phyloP scores from a whole-genome alignment of 2,329 filamentous ascomycete genomes.

The Neonectria ditissima region DNA sequence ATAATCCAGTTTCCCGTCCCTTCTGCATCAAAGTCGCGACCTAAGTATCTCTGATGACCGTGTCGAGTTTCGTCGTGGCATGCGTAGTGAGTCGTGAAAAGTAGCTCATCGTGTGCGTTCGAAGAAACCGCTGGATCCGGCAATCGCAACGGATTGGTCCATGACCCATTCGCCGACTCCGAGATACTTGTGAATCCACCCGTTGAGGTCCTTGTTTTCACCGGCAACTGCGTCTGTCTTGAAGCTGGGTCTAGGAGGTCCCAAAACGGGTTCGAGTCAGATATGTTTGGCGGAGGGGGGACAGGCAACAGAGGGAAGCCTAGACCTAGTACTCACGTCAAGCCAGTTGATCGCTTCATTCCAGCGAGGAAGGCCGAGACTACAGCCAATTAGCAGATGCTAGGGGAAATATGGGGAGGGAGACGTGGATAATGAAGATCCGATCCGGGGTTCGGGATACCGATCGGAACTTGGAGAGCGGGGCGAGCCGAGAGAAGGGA shows the following conservation, averaged over 20 bases:
- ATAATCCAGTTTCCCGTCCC: slow-evolving; percentile 10
- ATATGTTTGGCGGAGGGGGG: slow-evolving; percentile 9
- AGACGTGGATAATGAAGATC: not conserved
- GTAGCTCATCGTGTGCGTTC: slow-evolving; percentile 80
- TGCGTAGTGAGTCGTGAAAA: not conserved
- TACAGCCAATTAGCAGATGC: slow-evolving; percentile 51
- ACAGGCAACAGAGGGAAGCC: not conserved
- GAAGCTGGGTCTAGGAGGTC: slow-evolving; percentile 75
- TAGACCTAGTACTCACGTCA: slow-evolving; percentile 80
- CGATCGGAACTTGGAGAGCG: slow-evolving; percentile 8
- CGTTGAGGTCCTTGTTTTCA: slow-evolving; percentile 84
- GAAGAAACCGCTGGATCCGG: slow-evolving; percentile 89
- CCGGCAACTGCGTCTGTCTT: slow-evolving; percentile 84
- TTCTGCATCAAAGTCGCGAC: slow-evolving; percentile 9
- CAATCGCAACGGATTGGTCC: slow-evolving; percentile 94
- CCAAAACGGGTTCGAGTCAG: slow-evolving; percentile 50
- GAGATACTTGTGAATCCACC: slow-evolving; percentile 94
- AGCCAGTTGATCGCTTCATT: slow-evolving; percentile 95
- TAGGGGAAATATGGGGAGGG: too few relatives aligned
- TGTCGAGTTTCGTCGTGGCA: not conserved
- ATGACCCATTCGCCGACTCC: slow-evolving; percentile 97
- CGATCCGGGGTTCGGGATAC: not conserved
- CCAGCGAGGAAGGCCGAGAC: slow-evolving; percentile 97
- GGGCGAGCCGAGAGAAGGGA: not conserved
- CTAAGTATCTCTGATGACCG: not conserved